Evolutionary conservation across 2,329 filamentous ascomycete genomes (phyloP).

Genomic region (Pyricularia grisea): DNA sequence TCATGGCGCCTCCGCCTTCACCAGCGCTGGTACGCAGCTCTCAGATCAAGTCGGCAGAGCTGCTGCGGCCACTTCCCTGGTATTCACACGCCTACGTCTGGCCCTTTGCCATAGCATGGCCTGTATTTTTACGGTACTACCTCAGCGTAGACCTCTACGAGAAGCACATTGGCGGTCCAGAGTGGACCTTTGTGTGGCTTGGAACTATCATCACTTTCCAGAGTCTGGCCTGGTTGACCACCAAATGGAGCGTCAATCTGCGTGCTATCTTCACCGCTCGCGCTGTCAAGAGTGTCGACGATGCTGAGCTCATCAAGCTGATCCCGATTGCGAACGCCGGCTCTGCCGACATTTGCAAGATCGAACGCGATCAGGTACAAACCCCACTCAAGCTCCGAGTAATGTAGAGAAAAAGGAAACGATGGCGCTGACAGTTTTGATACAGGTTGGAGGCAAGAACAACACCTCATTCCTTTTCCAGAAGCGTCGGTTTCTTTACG

Average conservation of each 20-base stretch:
- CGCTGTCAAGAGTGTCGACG: conserved; percentile 57
- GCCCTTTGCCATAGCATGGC: conserved; percentile 90
- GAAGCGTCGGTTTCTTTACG: conserved; percentile 90
- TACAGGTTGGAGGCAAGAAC: conserved; percentile 58
- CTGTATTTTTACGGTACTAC: conserved; percentile 82
- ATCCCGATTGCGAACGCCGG: conserved; percentile 86
- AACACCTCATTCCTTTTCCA: conserved; percentile 91
- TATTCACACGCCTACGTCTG: conserved; percentile 83
- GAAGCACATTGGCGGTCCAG: conserved; percentile 80
- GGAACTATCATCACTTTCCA: conserved; percentile 82
- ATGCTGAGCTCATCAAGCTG: conserved; percentile 84
- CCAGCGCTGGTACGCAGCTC: conserved; percentile 76
- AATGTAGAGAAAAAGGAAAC: background rate
- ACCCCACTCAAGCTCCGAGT: conserved; percentile 2
- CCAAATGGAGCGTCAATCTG: conserved; percentile 93
- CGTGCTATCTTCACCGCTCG: conserved; percentile 73
- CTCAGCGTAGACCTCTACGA: conserved; percentile 77
- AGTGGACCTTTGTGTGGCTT: conserved; percentile 97
- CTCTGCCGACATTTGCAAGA: conserved; percentile 73
- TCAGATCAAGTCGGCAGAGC: conserved; percentile 79
- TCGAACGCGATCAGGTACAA: conserved; percentile 62
- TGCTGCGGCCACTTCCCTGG: conserved; percentile 77
- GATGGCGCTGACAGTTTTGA: background rate
- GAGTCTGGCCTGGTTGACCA: conserved; percentile 86
- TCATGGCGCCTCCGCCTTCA: conserved; percentile 34